A percentile compares a stretch with the other conserved stretches of the same genome.
Evolutionary conservation across 495 filamentous ascomycete genomes (phyloP).

Genomic region (Penicillium nucicola): DNA sequence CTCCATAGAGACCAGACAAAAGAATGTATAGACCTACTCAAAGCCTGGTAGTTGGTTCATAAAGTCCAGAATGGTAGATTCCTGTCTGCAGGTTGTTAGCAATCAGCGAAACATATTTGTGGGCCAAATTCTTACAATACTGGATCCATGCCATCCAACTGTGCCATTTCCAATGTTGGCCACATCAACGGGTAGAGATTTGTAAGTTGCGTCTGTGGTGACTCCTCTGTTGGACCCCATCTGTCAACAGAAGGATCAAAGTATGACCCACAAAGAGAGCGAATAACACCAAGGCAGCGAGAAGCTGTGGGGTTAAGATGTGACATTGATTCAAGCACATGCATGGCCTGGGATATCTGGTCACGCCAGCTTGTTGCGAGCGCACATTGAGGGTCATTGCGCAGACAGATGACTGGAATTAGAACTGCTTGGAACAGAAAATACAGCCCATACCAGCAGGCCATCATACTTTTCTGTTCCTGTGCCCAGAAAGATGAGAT

Average conservation of each 20-base stretch:
- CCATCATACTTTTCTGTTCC: slow-evolving; percentile 12
- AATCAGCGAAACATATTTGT: background rate
- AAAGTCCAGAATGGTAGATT: slow-evolving; percentile 18
- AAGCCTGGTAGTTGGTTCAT: slow-evolving; percentile 19
- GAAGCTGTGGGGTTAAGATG: slow-evolving; percentile 8
- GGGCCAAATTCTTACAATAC: slow-evolving; percentile 6
- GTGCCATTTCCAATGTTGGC: slow-evolving; percentile 15
- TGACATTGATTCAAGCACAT: slow-evolving; percentile 15
- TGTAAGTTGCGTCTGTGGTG: slow-evolving; percentile 15
- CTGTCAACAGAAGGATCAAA: slow-evolving; percentile 8
- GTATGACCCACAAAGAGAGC: slow-evolving; percentile 8
- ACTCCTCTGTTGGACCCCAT: slow-evolving; percentile 20
- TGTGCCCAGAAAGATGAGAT: slow-evolving; percentile 14
- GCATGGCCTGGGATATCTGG: slow-evolving; percentile 13
- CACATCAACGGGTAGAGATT: slow-evolving; percentile 21
- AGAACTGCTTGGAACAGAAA: slow-evolving; percentile 19
- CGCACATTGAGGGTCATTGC: slow-evolving; percentile 11
- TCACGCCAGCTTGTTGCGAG: slow-evolving; percentile 8
- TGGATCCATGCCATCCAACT: slow-evolving; percentile 13
- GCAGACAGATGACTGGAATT: slow-evolving; percentile 19
- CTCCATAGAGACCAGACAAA: too few relatives aligned
- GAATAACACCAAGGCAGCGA: slow-evolving; percentile 10
- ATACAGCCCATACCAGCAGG: slow-evolving; percentile 22
- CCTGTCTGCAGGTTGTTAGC: slow-evolving; percentile 7
- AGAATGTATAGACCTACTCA: background rate